These are phyloP conservation scores for Amphicarpaea edgeworthii DNA, from an alignment of 306 rosid species.

Conservation along the genomic window DNA sequence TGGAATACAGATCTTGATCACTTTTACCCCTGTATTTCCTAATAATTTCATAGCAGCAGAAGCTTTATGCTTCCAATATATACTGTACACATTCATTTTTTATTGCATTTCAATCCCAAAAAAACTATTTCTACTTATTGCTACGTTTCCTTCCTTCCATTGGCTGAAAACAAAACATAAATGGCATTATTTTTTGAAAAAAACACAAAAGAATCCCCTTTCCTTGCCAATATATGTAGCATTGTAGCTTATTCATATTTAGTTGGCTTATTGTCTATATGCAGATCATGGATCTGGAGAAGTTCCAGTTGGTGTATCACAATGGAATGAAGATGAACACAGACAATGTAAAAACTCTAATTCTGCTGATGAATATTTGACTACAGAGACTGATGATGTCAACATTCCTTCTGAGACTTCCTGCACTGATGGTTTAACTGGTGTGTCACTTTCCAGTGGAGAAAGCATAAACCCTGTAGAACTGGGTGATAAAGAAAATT, in stretches of 20 bases:
- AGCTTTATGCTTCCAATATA: constrained; percentile 1
- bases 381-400: constrained; percentile 38
- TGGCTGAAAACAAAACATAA: constrained; percentile 4
- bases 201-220: not conserved
- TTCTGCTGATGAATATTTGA: constrained; percentile 36
- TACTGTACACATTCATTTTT: not conserved
- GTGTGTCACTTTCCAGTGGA: constrained; percentile 44
- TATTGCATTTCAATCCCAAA: not conserved
- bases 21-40: not conserved
- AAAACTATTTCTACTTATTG: not conserved
- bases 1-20: constrained; percentile 10
- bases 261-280: constrained; percentile 16
- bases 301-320: constrained; percentile 53
- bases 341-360: constrained; percentile 42
- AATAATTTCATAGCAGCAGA: not conserved
- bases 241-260: constrained; percentile 45
- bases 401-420: constrained; percentile 42
- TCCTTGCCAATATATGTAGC: constrained; percentile 6
- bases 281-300: constrained; percentile 54
- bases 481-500: constrained; percentile 42
- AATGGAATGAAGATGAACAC: constrained; percentile 56
- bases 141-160: not conserved
- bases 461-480: constrained; percentile 40
- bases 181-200: not conserved
- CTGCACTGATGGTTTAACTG: constrained; percentile 41